Conservation (phyloP, 768 basidiomycete genomes). For the Austroboletus eburneus region DNA sequence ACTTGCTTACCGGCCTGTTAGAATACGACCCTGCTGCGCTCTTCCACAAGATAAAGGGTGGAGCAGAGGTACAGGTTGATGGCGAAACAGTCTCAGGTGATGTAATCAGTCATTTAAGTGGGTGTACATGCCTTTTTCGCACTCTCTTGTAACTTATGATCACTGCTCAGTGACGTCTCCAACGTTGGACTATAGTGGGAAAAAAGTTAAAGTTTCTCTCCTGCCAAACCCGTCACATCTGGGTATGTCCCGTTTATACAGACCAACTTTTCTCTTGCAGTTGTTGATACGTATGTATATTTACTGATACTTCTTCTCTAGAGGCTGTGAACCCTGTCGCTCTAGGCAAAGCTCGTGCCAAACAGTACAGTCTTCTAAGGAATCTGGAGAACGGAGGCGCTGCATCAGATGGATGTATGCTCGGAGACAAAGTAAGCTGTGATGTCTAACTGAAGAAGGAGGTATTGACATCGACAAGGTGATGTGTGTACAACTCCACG, state of each 20-base stretch:
- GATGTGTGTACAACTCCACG: slow-evolving; percentile 88
- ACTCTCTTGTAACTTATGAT: not conserved
- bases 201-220: slow-evolving; percentile 63
- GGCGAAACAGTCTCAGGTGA: slow-evolving; percentile 71
- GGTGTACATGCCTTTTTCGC: slow-evolving; percentile 15
- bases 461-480: slow-evolving; percentile 49
- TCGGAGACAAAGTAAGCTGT: slow-evolving; percentile 28
- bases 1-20: slow-evolving; percentile 77
- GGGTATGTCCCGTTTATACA: slow-evolving; percentile 34
- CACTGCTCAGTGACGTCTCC: slow-evolving; percentile 57
- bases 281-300: not conserved
- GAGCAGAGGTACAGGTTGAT: slow-evolving; percentile 57
- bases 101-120: slow-evolving; percentile 82
- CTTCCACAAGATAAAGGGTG: slow-evolving; percentile 87
- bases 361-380: slow-evolving; percentile 80
- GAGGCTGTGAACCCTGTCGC: slow-evolving; percentile 90
- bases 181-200: slow-evolving; percentile 48
- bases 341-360: slow-evolving; percentile 84
- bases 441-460: not conserved
- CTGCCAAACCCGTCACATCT: slow-evolving; percentile 80
- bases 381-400: slow-evolving; percentile 40
- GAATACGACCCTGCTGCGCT: slow-evolving; percentile 61
- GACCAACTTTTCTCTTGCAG: not conserved
- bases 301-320: slow-evolving; percentile 19
- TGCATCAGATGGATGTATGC: slow-evolving; percentile 24